Base-by-base conservation (phyloP, 805 yeast genomes). In the Saccharomycopsis capsularis region DNA sequence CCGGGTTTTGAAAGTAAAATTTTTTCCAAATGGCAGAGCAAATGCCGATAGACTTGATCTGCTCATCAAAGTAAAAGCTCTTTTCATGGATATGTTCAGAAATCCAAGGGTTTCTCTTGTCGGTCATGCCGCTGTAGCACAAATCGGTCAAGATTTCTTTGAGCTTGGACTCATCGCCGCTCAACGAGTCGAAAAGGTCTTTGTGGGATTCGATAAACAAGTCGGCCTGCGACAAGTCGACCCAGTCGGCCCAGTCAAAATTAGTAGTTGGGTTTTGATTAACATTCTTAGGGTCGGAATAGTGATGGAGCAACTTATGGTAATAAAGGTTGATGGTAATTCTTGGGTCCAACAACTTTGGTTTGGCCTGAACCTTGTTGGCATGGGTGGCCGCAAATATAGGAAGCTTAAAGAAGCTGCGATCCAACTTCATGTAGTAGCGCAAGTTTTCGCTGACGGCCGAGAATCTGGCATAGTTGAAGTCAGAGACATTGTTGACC, bases 221-320 rank as follows among this genome's bases (percentile, higher is more conserved):
- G 23, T 56, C 55, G 3, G 63, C 63, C 3, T 59, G 58, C 3
- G 57, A 49, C 2, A 58, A 41, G 43, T 63, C 65, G 15, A 56
- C 56, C 66, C 66, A 63, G 42, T 60, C 67, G 41, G 60, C 63
- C 71, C 68, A 66, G 56, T 66, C 62, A 51, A 58, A 57, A 9
- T 51, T 42, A 25, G 34, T 42, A 11, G 37, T 25, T 3, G 18
- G 40, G 13, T 18, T 23, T 23, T 27, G 16, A 29, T 46, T 39
- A 16, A 42, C 35, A 21, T 39, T 35, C 18, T 34, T 19, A 4
- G 16, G 15, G 11, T 30, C 25, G 13, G 41, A 23, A 36, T 50
- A 50, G 39, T 30, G 42, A n/a, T 36, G 16, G 6, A 27, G 15
- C 19, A 50, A 39, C 5, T 39, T 16, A 23, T 47, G 35, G 16